Evolutionary conservation across 345 rosid genomes (phyloP).

Genomic region (Isatis tinctoria): DNA sequence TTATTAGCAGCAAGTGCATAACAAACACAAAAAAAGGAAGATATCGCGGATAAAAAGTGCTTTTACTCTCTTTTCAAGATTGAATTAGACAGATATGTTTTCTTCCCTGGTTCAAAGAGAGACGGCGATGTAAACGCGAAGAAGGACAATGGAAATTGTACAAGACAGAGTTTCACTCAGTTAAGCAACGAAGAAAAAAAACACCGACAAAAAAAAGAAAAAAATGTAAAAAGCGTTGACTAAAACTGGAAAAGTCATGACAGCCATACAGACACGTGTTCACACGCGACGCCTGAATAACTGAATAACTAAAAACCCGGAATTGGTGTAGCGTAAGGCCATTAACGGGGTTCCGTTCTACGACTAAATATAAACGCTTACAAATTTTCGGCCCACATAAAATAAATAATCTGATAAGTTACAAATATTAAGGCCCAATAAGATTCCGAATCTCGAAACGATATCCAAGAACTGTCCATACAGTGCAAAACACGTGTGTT

Average conservation of each 20-base stretch:
- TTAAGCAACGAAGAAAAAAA: not conserved
- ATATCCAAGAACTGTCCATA: not conserved
- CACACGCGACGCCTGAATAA: not conserved
- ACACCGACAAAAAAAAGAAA: conserved; percentile 1
- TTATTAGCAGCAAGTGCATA: not conserved
- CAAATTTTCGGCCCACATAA: not conserved
- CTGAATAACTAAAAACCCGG: not conserved
- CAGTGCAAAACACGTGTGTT: conserved; percentile 1
- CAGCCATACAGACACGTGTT: not conserved
- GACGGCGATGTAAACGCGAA: not conserved
- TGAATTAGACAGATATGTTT: not conserved
- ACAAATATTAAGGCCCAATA: not conserved
- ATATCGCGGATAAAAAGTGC: not conserved
- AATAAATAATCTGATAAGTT: not conserved
- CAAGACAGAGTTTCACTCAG: conserved; percentile 7
- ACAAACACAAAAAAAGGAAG: not conserved
- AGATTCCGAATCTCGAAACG: not conserved
- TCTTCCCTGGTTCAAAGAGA: not conserved
- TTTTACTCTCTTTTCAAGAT: not conserved
- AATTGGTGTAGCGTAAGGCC: not conserved
- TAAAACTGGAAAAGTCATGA: not conserved
- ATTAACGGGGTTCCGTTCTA: not conserved
- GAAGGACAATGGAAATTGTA: not conserved
- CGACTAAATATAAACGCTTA: too few relatives aligned
- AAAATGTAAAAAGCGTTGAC: not conserved